Percentiles rank a stretch among this genome's conserved stretches.
Evolutionary conservation across 768 basidiomycete genomes (phyloP).

Genomic region (Boletus tomentosulus): DNA sequence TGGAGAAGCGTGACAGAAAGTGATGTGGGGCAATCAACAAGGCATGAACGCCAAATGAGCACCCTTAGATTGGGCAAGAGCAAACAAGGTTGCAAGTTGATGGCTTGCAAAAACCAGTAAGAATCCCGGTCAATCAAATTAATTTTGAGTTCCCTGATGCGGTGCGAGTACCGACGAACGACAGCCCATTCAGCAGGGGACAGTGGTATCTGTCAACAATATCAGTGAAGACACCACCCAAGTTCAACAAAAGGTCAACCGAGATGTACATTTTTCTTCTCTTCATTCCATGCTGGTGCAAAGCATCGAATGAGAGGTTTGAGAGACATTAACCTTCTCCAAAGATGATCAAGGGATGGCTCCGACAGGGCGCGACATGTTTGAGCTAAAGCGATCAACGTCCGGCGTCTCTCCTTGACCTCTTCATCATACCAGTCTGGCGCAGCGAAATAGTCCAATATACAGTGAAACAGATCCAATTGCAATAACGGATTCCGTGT

Average conservation of each 20-base stretch:
- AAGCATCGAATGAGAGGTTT: neutral
- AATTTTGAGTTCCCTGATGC: neutral
- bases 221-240: too few species aligned
- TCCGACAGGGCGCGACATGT: constrained; percentile 1
- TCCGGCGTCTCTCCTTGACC: neutral
- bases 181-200: neutral
- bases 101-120: neutral
- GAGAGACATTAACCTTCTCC: neutral
- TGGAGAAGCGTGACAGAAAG: neutral
- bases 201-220: neutral
- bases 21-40: neutral
- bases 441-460: neutral
- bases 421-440: neutral
- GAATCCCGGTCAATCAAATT: neutral
- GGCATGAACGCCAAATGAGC: neutral
- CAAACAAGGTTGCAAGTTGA: neutral
- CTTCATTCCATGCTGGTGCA: neutral
- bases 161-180: neutral
- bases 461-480: neutral
- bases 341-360: neutral
- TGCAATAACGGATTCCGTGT: neutral
- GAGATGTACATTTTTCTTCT: neutral
- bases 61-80: neutral
- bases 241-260: neutral
- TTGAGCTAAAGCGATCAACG: neutral